Base-by-base conservation (phyloP, 805 yeast genomes). In the Jamesozyma lodderae region DNA sequence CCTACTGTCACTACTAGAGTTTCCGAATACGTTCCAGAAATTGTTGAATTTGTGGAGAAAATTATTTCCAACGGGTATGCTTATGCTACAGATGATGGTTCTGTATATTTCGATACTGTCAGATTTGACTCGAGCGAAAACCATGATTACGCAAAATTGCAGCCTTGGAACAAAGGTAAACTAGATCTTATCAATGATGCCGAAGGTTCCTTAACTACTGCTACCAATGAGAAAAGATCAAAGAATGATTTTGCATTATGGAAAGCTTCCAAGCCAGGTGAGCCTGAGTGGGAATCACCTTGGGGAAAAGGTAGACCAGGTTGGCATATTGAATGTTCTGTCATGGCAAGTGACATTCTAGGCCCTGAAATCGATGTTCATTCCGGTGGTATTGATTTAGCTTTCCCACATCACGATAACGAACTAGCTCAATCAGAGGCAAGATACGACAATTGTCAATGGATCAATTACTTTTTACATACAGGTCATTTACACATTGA, bases 281-380 rank as follows among this genome's bases (percentile, higher is more conserved):
- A 92, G 65, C 98, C 98, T 18, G 73, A 77, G 34, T 92, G 97
- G 97, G 74, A 70, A 5, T 85, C 96, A 2, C 88, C 90, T 20
- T 92, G 97, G 97, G 98, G 98, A 19, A 69, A 69, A 42, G 98
- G 98, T 37, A 80, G 98, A 60, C 98, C 98, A 11, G 98, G 98
- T 4, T 92, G 98, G 98, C 98, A 92, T 60, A 92, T 92, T 60
- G 98, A 92, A 65, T 92, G 98, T 72, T 87, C 96, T 7, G 98
- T 92, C 16, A 92, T 92, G 98, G 97, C 97, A 1, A 73, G 87
- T 37, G 94, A 87, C 49, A 72, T 88, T 33, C 71, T 83, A 27
- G 97, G 97, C 4, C 63, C 73, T 16, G 70, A 71, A 42, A 82
- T 92, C 72, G 98, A 92, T 62, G 85, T 92, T 48, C 98, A 92